Percentiles rank a stretch among this genome's conserved stretches.
These are phyloP conservation scores for Fusarium sp. DNA, from an alignment of 2,329 filamentous ascomycete genomes.

Conservation along the genomic window DNA sequence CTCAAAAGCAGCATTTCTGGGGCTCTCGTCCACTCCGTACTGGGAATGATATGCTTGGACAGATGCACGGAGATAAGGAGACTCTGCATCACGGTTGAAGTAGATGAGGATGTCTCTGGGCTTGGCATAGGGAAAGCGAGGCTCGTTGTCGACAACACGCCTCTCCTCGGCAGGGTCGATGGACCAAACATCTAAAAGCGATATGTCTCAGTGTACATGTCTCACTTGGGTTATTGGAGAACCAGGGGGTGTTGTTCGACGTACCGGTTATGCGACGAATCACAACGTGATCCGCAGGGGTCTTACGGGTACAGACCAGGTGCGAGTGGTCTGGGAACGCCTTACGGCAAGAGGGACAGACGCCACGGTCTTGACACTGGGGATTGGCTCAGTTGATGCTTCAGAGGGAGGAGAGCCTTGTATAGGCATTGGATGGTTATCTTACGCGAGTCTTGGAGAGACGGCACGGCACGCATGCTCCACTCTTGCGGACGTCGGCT, in stretches of 20 bases:
- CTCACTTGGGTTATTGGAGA: slow-evolving; percentile 34
- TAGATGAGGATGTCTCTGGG: slow-evolving; percentile 53
- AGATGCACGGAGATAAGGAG: slow-evolving; percentile 55
- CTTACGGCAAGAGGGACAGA: slow-evolving; percentile 57
- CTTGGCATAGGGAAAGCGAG: slow-evolving; percentile 54
- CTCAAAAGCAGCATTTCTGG: slow-evolving; percentile 53
- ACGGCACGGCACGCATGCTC: slow-evolving; percentile 62
- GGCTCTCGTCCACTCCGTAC: slow-evolving; percentile 49
- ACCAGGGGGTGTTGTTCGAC: slow-evolving; percentile 39
- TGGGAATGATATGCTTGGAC: slow-evolving; percentile 54
- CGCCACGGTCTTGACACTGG: slow-evolving; percentile 57
- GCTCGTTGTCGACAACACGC: slow-evolving; percentile 49
- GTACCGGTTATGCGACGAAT: slow-evolving; percentile 55
- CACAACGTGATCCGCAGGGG: slow-evolving; percentile 50
- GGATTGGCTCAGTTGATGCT: slow-evolving; percentile 46
- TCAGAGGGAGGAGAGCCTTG: slow-evolving; percentile 26
- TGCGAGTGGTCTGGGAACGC: slow-evolving; percentile 56
- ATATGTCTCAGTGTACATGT: slow-evolving; percentile 46
- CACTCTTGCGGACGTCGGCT: slow-evolving; percentile 61
- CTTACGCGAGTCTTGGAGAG: slow-evolving; percentile 62
- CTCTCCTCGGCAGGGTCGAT: slow-evolving; percentile 51
- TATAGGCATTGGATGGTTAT: slow-evolving; percentile 39
- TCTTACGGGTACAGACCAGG: slow-evolving; percentile 55
- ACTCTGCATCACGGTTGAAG: slow-evolving; percentile 52
- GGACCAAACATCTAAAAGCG: slow-evolving; percentile 54